Evolutionary conservation across 2,329 filamentous ascomycete species (phyloP).

Genomic region (Ophiostoma sp.): DNA sequence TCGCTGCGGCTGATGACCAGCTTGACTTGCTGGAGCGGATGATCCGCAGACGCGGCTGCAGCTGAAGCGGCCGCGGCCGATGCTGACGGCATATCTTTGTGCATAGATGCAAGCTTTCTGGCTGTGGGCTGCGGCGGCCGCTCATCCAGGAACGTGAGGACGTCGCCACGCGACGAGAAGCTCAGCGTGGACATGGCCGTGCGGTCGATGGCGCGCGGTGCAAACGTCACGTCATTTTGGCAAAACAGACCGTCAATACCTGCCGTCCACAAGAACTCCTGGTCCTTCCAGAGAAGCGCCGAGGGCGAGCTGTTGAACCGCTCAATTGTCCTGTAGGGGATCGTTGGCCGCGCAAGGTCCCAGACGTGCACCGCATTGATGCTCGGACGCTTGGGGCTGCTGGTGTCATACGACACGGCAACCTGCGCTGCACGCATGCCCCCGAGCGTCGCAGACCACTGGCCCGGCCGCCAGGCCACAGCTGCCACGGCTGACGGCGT

Average conservation of each 20-base stretch:
- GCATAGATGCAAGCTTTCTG: neutral
- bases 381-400: conserved; percentile 44
- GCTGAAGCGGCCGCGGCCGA: conserved; percentile 18
- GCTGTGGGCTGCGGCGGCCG: conserved; percentile 39
- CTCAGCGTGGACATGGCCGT: conserved; percentile 56
- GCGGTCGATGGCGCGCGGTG: conserved; percentile 57
- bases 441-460: conserved; percentile 56
- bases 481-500: conserved; percentile 56
- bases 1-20: conserved; percentile 57
- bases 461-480: conserved; percentile 58
- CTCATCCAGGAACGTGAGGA: conserved; percentile 59
- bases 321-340: conserved; percentile 63
- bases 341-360: conserved; percentile 62
- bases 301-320: conserved; percentile 52
- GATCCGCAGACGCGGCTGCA: conserved; percentile 34
- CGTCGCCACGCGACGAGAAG: conserved; percentile 56
- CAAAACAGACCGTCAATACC: conserved; percentile 57
- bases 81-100: conserved; percentile 23
- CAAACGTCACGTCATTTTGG: conserved; percentile 61
- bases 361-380: conserved; percentile 56
- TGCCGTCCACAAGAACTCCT: conserved; percentile 62
- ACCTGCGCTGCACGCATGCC: conserved; percentile 57
- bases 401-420: conserved; percentile 57
- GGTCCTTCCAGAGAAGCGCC: conserved; percentile 58
- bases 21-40: conserved; percentile 36